These are phyloP conservation scores for Cutaneotrichosporon curvatum DNA, from an alignment of 1,284 basidiomycete species.

Conservation along the genomic window DNA sequence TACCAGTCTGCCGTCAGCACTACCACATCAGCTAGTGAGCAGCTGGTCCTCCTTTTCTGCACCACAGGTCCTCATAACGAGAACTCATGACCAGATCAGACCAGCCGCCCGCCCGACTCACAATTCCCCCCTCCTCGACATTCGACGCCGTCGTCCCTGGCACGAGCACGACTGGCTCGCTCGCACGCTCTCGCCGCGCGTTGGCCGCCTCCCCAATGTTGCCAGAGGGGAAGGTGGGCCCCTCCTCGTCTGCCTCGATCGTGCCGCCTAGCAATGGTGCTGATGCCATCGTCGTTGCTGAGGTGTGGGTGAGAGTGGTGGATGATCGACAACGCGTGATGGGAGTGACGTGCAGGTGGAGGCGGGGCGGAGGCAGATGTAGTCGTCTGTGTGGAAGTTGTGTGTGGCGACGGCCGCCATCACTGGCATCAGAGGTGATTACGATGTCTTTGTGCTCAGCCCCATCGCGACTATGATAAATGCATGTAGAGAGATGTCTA, in stretches of 20 bases:
- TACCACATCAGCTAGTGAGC: not conserved
- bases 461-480: too few species aligned
- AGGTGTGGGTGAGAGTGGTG: not conserved
- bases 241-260: conserved; percentile 46
- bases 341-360: not conserved
- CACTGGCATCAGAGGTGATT: too few species aligned
- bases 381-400: too few species aligned
- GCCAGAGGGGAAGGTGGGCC: conserved; percentile 27
- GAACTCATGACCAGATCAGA: not conserved
- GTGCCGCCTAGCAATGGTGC: conserved; percentile 41
- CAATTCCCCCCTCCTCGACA: conserved; percentile 42
- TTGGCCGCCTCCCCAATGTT: conserved; percentile 32
- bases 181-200: conserved; percentile 1
- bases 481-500: conserved; percentile 12
- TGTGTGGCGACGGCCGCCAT: too few species aligned
- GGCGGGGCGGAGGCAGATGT: not conserved
- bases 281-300: not conserved
- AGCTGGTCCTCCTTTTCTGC: too few species aligned
- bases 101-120: conserved; percentile 19
- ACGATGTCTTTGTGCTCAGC: too few species aligned
- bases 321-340: not conserved
- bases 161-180: conserved; percentile 35
- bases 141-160: conserved; percentile 33
- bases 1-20: conserved; percentile 31
- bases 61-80: too few species aligned